A percentile compares a stretch with the other conserved stretches of the same genome.
Conservation (phyloP, 2,329 filamentous ascomycete species). For the Fulvia fulva region DNA sequence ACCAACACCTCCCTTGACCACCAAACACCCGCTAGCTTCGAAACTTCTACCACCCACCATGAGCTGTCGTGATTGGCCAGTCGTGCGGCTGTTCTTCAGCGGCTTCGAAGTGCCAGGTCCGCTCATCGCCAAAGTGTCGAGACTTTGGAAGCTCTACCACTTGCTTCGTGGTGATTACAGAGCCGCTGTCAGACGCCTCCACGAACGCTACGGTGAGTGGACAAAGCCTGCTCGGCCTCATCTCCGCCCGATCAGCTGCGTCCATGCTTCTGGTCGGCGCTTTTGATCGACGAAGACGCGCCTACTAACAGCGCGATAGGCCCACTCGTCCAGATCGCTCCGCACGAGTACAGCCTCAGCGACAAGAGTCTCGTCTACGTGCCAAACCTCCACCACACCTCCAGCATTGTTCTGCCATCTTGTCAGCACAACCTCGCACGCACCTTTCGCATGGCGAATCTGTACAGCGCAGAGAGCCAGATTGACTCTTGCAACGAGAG, state of each 20-base stretch:
- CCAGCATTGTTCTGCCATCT: neutral
- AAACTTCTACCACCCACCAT: conserved; percentile 3
- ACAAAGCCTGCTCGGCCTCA: neutral
- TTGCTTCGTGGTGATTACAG: conserved; percentile 18
- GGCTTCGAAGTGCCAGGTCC: conserved; percentile 15
- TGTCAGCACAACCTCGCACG: neutral
- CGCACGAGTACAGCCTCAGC: conserved; percentile 10
- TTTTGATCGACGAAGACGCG: neutral
- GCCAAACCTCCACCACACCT: neutral
- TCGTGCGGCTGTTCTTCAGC: conserved; percentile 5
- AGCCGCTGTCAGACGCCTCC: conserved; percentile 12
- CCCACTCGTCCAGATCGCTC: conserved; percentile 15
- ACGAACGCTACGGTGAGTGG: conserved; percentile 14
- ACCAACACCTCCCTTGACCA: neutral
- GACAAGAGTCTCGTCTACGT: conserved; percentile 2
- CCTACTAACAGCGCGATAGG: conserved; percentile 2
- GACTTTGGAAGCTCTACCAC: conserved; percentile 20
- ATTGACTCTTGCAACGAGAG: conserved; percentile 19
- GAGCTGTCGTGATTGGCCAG: conserved; percentile 4
- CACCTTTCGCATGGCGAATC: conserved; percentile 14
- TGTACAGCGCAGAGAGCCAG: conserved; percentile 13
- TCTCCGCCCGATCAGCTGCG: too few relatives aligned
- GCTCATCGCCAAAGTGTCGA: conserved; percentile 20
- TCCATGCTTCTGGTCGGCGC: too few relatives aligned
- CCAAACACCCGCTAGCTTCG: neutral